Evolutionary conservation across 768 basidiomycete species (phyloP).

Genomic region (Polyporus arcularius): DNA sequence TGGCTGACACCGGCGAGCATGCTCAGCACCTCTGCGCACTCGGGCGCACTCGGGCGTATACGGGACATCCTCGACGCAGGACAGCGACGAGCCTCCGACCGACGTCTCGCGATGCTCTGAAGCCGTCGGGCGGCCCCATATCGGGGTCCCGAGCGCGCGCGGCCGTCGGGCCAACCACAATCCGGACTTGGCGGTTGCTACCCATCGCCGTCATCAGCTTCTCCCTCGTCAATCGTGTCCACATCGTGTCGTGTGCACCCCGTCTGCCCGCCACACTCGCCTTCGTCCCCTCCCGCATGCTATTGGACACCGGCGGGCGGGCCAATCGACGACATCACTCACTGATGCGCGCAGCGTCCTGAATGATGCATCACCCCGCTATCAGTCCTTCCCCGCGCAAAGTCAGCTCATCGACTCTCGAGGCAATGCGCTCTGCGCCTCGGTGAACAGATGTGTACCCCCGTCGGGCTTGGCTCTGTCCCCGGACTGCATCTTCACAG

Average conservation of each 20-base stretch:
- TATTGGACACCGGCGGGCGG: neutral
- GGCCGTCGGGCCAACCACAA: slow-evolving; percentile 1
- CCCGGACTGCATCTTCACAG: no score
- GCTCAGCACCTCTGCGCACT: neutral
- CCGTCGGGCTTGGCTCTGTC: neutral
- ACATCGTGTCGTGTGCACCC: slow-evolving; percentile 3
- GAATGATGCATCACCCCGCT: slow-evolving; percentile 5
- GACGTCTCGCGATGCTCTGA: slow-evolving; percentile 3
- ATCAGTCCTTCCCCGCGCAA: neutral
- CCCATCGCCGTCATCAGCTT: slow-evolving; percentile 19
- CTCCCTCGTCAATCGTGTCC: slow-evolving; percentile 19
- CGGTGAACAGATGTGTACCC: neutral
- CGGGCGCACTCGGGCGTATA: slow-evolving; percentile 7
- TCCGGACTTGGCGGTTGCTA: slow-evolving; percentile 17
- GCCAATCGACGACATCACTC: slow-evolving; percentile 8
- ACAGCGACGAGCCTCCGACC: slow-evolving; percentile 4
- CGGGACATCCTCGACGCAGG: slow-evolving; percentile 13
- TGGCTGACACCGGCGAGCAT: neutral
- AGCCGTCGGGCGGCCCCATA: neutral
- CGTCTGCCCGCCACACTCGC: neutral
- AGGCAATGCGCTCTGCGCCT: neutral
- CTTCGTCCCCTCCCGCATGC: neutral
- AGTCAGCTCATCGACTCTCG: neutral
- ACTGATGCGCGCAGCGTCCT: slow-evolving; percentile 4
- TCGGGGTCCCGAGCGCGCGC: neutral